These are phyloP conservation scores for Rosellinia necatrix DNA, from an alignment of 2,329 filamentous ascomycete genomes.

Conservation along the genomic window DNA sequence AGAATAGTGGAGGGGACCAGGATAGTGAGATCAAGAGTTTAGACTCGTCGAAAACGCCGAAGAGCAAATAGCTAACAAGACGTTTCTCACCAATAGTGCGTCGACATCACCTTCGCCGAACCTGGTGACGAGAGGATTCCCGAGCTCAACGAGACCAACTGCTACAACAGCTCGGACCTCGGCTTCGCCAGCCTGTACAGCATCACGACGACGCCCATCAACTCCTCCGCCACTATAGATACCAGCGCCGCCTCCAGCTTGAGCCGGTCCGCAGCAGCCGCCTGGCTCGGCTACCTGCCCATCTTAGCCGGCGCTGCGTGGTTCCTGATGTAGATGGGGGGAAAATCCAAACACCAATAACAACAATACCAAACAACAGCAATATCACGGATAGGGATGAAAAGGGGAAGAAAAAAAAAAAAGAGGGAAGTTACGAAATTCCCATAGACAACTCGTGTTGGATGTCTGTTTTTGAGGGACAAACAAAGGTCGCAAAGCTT, in stretches of 20 bases:
- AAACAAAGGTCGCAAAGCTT: slow-evolving; percentile 8
- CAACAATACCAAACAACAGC: too few species aligned
- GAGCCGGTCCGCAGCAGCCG: slow-evolving; percentile 30
- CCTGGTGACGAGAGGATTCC: slow-evolving; percentile 69
- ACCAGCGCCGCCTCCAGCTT: slow-evolving; percentile 37
- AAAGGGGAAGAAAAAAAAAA: too few species aligned
- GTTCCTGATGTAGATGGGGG: slow-evolving; percentile 42
- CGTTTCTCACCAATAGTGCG: slow-evolving; percentile 68
- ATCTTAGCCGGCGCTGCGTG: slow-evolving; percentile 46
- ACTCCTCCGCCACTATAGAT: slow-evolving; percentile 42
- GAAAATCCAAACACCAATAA: neutral
- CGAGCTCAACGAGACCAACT: slow-evolving; percentile 79
- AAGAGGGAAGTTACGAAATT: too few species aligned
- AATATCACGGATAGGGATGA: neutral
- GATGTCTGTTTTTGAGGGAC: too few species aligned
- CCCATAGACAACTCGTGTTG: too few species aligned
- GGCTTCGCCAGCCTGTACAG: slow-evolving; percentile 79
- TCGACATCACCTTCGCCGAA: slow-evolving; percentile 90
- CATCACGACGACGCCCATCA: slow-evolving; percentile 55
- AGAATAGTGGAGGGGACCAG: neutral
- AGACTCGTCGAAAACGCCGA: neutral
- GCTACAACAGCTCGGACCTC: slow-evolving; percentile 83
- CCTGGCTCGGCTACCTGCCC: slow-evolving; percentile 48
- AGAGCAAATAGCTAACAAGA: slow-evolving; percentile 8
- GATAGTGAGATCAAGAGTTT: neutral